These are phyloP conservation scores for Sarcocystis neurona DNA, from an alignment of 169 alveolate species.

Conservation along the genomic window DNA sequence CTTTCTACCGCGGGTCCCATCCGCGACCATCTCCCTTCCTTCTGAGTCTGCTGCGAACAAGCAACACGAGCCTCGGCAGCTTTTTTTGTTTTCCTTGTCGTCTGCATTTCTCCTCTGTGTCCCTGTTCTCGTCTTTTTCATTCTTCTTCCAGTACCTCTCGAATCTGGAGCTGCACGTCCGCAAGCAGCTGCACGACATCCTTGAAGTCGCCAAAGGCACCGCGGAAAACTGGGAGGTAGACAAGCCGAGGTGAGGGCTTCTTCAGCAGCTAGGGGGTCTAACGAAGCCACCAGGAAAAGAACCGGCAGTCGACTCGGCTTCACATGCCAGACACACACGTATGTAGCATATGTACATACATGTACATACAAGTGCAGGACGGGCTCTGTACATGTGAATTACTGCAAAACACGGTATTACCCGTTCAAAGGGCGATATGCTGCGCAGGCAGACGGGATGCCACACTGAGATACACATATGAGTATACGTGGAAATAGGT, in stretches of 20 bases:
- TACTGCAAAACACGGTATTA: too few species aligned
- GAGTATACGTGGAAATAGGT: too few species aligned
- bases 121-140: not conserved
- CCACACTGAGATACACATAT: too few species aligned
- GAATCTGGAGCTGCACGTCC: slow-evolving; percentile 87
- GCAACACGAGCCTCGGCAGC: not conserved
- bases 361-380: too few species aligned
- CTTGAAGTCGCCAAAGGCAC: slow-evolving; percentile 85
- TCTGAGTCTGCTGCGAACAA: not conserved
- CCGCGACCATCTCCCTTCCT: not conserved
- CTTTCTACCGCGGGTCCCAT: too few species aligned
- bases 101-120: not conserved
- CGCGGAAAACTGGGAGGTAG: slow-evolving; percentile 89
- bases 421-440: too few species aligned
- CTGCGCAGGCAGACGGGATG: too few species aligned
- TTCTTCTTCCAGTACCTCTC: slow-evolving; percentile 76
- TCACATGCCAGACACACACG: too few species aligned
- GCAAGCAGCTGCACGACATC: slow-evolving; percentile 83
- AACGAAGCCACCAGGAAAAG: too few species aligned
- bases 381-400: too few species aligned
- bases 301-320: too few species aligned
- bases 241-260: slow-evolving; percentile 78
- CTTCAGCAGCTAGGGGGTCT: slow-evolving; percentile 3
- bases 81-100: not conserved
- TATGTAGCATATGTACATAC: too few species aligned